Evolutionary conservation across 805 yeast genomes (phyloP), one percentile per base, ranked within the genome.

Genomic region (Yamadazyma endophytica): DNA sequence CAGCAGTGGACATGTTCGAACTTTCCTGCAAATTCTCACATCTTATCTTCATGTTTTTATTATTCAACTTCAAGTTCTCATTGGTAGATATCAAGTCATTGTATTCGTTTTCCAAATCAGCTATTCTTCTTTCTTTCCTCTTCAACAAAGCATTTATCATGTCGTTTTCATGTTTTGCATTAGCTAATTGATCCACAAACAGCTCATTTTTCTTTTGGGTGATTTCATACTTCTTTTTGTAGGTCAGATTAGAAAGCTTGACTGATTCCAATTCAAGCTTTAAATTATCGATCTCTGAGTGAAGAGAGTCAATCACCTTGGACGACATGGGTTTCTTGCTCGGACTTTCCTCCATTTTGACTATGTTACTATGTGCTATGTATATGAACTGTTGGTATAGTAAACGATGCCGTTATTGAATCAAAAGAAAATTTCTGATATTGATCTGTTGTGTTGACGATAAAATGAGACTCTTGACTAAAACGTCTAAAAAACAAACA

Each of bases 111-210:
- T 86, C 95, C 44, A 84, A 57, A 42, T 82, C 90, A 18, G 61
- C 47, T 16, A 83, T 71, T 32, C 85, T 64, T 31, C 89, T 66
- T 44, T 82, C 87, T 46, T 83, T 82, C 31, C 94, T 63, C 39
- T 72, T 75, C 36, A 85, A 57, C 40, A 83, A 58, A 1, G 87
- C 77, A 46, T 73, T 79, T 25, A 82, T 65, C 62, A 80, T 80
- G 41, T 83, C 88, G 44, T 80, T 80, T 47, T 86, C 90, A 52
- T 82, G 89, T 53, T 81, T 81, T 22, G 82, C 64, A 40, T 78
- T 79, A 18, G 86, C 76, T 38, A 79, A 55, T 53, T 79, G 83
- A 44, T 79, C 86, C 21, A 76, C 68, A 32, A 73, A 60, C 33
- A 70, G 61, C 43, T 73, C 78, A 44, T 78, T 61, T 55, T 75